A percentile compares a stretch with the other conserved stretches of the same genome.
Conservation (phyloP, 2,329 filamentous ascomycete genomes). For the Aaosphaeria arxii region DNA sequence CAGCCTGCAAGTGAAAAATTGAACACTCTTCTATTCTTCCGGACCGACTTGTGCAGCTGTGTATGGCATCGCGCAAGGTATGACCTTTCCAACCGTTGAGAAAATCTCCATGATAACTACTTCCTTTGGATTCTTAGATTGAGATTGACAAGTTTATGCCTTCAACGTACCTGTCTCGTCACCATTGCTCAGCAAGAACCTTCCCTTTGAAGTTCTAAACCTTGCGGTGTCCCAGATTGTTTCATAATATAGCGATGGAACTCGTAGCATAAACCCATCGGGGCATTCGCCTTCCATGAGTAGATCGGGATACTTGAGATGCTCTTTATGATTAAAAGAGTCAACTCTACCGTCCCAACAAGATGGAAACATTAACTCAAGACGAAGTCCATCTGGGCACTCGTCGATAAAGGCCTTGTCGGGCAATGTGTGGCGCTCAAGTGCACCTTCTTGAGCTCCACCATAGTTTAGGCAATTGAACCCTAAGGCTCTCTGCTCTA, state of each 20-base stretch:
- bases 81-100: constrained; percentile 64
- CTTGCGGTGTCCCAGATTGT: constrained; percentile 54
- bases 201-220: constrained; percentile 51
- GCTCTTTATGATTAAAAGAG: constrained; percentile 59
- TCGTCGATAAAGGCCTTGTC: constrained; percentile 79
- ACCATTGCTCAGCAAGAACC: constrained; percentile 68
- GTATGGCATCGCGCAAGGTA: constrained; percentile 64
- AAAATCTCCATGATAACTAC: constrained; percentile 71
- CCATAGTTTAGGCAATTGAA: constrained; percentile 16
- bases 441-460: constrained; percentile 62
- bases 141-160: neutral
- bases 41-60: constrained; percentile 68
- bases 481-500: constrained; percentile 24
- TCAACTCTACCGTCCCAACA: constrained; percentile 68
- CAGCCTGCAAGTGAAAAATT: constrained; percentile 55
- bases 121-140: constrained; percentile 51
- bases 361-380: constrained; percentile 70
- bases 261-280: constrained; percentile 50
- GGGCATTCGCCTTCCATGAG: constrained; percentile 55
- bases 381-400: constrained; percentile 75
- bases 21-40: constrained; percentile 72
- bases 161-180: constrained; percentile 59
- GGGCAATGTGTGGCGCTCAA: constrained; percentile 79
- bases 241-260: constrained; percentile 61
- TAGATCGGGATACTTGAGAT: constrained; percentile 61